Conservation (phyloP, 2,329 filamentous ascomycete genomes). For the Colletotrichum theobromicola region DNA sequence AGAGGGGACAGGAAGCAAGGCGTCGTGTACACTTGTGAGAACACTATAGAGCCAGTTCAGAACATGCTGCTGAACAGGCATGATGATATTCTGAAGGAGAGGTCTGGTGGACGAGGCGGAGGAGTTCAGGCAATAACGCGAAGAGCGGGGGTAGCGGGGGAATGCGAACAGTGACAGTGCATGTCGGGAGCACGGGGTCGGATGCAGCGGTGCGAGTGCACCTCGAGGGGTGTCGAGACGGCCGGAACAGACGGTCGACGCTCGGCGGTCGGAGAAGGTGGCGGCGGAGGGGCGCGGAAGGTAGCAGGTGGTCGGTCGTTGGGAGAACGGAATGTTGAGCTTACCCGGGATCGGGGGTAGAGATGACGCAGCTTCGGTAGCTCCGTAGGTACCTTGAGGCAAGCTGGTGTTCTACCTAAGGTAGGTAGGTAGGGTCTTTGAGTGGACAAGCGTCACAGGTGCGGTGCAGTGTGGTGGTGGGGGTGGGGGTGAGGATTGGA, state of each 20-base stretch:
- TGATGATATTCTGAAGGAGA: slow-evolving; percentile 34
- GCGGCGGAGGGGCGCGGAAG: background rate
- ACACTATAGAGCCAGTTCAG: slow-evolving; percentile 96
- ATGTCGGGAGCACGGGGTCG: background rate
- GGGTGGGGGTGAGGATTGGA: no score
- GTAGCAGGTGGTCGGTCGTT: background rate
- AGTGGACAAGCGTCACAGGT: background rate
- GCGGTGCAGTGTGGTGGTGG: no score
- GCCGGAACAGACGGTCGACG: background rate
- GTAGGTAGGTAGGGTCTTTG: no score
- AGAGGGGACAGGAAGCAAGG: background rate
- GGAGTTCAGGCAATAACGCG: background rate
- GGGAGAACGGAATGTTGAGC: background rate
- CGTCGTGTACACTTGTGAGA: slow-evolving; percentile 69
- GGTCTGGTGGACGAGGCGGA: background rate
- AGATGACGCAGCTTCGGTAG: background rate
- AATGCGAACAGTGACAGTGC: background rate
- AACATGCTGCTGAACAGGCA: slow-evolving; percentile 85
- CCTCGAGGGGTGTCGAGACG: background rate
- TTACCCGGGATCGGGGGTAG: background rate
- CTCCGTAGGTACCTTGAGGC: background rate
- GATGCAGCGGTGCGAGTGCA: background rate
- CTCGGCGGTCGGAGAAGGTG: background rate
- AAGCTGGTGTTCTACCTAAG: background rate
- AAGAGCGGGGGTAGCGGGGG: background rate